Conservation (phyloP, 1,284 basidiomycete species). For the Leccinum fuscescens region DNA sequence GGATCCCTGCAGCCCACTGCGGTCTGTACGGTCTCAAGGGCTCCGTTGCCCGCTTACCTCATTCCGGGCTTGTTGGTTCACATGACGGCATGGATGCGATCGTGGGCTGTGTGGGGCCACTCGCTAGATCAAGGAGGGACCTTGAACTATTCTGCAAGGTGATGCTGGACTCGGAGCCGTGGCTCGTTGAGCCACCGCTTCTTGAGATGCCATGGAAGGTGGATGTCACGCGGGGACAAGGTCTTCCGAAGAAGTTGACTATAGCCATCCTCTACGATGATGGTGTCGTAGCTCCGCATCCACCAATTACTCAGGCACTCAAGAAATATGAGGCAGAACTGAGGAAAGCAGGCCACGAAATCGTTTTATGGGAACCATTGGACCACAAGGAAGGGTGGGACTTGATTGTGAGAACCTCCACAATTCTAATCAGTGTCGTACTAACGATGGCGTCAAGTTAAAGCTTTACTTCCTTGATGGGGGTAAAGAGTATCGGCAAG, state of each 20-base stretch:
- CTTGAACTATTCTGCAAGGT: conserved; percentile 52
- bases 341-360: conserved; percentile 51
- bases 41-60: conserved; percentile 49
- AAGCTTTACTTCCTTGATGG: conserved; percentile 52
- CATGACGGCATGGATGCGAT: conserved; percentile 57
- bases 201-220: conserved; percentile 55
- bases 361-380: conserved; percentile 48
- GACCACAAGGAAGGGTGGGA: conserved; percentile 49
- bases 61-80: conserved; percentile 49
- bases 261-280: conserved; percentile 58
- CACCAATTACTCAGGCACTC: conserved; percentile 51
- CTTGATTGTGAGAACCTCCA: conserved; percentile 40
- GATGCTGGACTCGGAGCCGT: conserved; percentile 51
- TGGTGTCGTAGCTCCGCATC: conserved; percentile 52
- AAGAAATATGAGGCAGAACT: conserved; percentile 43
- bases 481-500: conserved; percentile 45
- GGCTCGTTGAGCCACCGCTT: conserved; percentile 52
- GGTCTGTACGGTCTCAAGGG: conserved; percentile 59
- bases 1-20: conserved; percentile 38
- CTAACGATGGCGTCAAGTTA: conserved; percentile 30
- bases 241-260: conserved; percentile 43
- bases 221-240: conserved; percentile 34
- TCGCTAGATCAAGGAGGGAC: conserved; percentile 52
- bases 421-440: background rate
- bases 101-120: conserved; percentile 50